Percentiles rank a stretch among this genome's conserved stretches.
Evolutionary conservation across 1,284 basidiomycete species (phyloP).

Genomic region (Bjerkandera adusta): DNA sequence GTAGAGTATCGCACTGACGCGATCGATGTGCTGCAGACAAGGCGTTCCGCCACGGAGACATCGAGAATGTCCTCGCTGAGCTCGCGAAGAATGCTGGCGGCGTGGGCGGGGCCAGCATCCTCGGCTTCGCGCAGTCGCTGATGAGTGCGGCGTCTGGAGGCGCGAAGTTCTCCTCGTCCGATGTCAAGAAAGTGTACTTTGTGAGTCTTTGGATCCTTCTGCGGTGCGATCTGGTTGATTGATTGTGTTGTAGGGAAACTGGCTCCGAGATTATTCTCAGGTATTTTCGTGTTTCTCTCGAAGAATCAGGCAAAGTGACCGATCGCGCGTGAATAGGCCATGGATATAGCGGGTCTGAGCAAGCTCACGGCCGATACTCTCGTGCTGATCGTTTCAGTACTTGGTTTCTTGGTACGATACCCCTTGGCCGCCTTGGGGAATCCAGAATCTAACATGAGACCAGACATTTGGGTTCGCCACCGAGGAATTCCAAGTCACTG

Average conservation of each 20-base stretch:
- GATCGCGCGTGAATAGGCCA: conserved; percentile 45
- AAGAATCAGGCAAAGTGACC: not conserved
- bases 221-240: not conserved
- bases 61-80: conserved; percentile 57
- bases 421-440: no score
- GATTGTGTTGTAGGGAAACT: conserved; percentile 49
- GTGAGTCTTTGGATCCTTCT: conserved; percentile 34
- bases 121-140: conserved; percentile 48
- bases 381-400: conserved; percentile 68
- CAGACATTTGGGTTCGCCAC: conserved; percentile 72
- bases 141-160: conserved; percentile 43
- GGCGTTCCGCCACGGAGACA: conserved; percentile 77
- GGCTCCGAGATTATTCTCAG: conserved; percentile 64
- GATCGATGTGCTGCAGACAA: conserved; percentile 59
- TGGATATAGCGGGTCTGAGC: conserved; percentile 73
- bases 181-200: conserved; percentile 66
- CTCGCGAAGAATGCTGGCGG: conserved; percentile 57
- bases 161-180: conserved; percentile 56
- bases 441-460: no score
- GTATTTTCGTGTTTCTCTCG: conserved; percentile 30
- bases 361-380: conserved; percentile 67
- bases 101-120: conserved; percentile 40
- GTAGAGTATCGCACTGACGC: conserved; percentile 10
- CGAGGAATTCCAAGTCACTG: conserved; percentile 79
- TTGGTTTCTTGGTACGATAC: conserved; percentile 72